Evolutionary conservation across 495 filamentous ascomycete species (phyloP).

Genomic region (Neurospora sp.): DNA sequence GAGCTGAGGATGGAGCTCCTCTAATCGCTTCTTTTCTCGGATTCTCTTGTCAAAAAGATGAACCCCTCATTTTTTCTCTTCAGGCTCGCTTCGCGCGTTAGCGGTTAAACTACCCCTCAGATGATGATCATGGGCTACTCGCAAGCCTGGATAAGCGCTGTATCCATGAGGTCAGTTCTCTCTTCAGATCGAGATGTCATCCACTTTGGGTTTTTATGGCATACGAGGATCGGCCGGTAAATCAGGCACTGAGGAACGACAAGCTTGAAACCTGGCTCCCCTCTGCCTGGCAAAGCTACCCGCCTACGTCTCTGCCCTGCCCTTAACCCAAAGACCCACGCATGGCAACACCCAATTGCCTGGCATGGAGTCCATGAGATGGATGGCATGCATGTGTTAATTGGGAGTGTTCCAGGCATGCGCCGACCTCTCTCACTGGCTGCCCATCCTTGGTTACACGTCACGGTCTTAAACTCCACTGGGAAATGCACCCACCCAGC

Average conservation of each 20-base stretch:
- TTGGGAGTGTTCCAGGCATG: not conserved
- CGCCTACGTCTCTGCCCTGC: not conserved
- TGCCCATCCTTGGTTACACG: not conserved
- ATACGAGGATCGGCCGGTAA: not conserved
- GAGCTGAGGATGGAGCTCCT: not conserved
- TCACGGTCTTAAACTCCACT: not conserved
- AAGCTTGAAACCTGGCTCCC: not conserved
- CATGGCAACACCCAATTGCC: not conserved
- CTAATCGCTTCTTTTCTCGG: not conserved
- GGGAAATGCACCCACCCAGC: not conserved
- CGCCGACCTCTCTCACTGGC: not conserved
- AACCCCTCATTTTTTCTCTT: not conserved
- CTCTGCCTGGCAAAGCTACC: not conserved
- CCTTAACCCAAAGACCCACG: not conserved
- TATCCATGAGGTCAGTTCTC: not conserved
- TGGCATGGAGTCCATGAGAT: not conserved
- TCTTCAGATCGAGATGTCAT: not conserved
- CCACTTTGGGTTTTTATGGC: not conserved
- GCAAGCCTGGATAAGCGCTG: not conserved
- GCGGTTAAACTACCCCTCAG: not conserved
- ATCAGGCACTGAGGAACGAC: not conserved
- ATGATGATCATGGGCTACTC: not conserved
- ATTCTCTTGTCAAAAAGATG: not conserved
- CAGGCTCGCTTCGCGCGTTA: not conserved
- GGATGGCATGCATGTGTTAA: not conserved